Base-by-base conservation (phyloP, 148 eudicot species). In the Vaccinium vitisidaea region DNA sequence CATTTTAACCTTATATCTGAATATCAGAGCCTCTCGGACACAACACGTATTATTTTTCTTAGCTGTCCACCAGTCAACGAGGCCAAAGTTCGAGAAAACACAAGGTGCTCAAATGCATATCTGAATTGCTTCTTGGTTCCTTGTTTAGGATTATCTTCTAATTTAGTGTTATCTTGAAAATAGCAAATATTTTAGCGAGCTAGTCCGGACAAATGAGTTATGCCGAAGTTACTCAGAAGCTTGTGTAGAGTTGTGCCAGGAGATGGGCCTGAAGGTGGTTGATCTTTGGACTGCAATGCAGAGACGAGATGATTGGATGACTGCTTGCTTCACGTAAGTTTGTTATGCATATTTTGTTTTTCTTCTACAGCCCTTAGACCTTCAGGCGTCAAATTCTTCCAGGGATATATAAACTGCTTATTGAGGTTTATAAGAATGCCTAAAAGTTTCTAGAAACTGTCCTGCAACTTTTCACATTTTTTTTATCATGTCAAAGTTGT, bases 201-300 rank as follows among this genome's bases (percentile, higher is more conserved):
- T 94, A 79, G 98, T 89, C 55, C 98, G 99, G 82, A 93, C 98
- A 86, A 97, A 97, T 90, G 98, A 95, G 87, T 76, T 90, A 16
- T 94, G 98, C 85, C 90, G 90, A 65, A 86, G n/a, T 77, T 97
- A 97, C 88, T 94, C 99, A 53, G 97, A 92, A 81, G 99, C 98
- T 77, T 93, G 95, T 81, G 82, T 94, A 83, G 91, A 94, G 75
- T 84, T 97, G 77, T 89, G 99, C 90, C 69, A 80, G 83, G 96
- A 95, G 89, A 84, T 93, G 93, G 92, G 85, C 50, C 80, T 97
- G 36, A 85, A 92, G 89, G 98, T 91, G 79, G 86, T 97, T 83
- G 96, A 95, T 90, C 99, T 97, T 73, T 95, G 90, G 89, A 90
- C 98, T 77, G 98, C 98, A 78, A 80, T 97, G 81, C 99, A 94